Evolutionary conservation across 805 yeast genomes (phyloP), one percentile per base, ranked within the genome.

Genomic region (Saturnispora silvae): DNA sequence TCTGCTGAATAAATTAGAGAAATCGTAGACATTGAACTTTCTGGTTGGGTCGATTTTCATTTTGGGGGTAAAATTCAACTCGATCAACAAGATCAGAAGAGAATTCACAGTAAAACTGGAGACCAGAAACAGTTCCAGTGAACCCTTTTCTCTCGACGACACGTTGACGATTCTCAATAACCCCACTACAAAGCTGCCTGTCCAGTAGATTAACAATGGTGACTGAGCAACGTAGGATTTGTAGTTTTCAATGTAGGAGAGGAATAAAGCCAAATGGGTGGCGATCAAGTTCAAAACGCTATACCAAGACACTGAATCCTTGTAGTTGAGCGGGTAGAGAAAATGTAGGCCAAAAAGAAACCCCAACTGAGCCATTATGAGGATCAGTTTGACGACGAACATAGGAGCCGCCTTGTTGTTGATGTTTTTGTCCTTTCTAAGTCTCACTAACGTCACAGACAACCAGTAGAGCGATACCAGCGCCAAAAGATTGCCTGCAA

Each of bases 141-240:
- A 35, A 3, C 51, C 41, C 3, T 47, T 46, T 3, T 49, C 40
- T 53, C 78, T 60, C 33, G 72, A 53, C 20, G 49, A 39, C 33
- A 61, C 49, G 44, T 69, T 67, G 28, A 59, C 47, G 4, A 72
- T 47, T 44, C 71, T 70, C 27, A 72, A 59, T 9, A 61, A 39
- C 17, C 71, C 70, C 25, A 74, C 61, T 5, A 78, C 37, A 1
- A 69, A 47, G 28, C 69, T 64, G 40, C 76, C 64, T 33, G 81
- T 60, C 95, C 95, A 89, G 58, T 72, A 89, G 44, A 79, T 65
- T 28, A 89, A 67, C 33, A 86, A 59, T 0, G 73, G 64, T 2
- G 89, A 79, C 46, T 69, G 72, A 2, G 96, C 75, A 17, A 82
- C 70, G 30, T 60, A 66, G 9, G 76, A 53, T 53, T 81, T 75